Evolutionary conservation across 179 eudicot species (phyloP).

Genomic region (Amaranthus tricolor): DNA sequence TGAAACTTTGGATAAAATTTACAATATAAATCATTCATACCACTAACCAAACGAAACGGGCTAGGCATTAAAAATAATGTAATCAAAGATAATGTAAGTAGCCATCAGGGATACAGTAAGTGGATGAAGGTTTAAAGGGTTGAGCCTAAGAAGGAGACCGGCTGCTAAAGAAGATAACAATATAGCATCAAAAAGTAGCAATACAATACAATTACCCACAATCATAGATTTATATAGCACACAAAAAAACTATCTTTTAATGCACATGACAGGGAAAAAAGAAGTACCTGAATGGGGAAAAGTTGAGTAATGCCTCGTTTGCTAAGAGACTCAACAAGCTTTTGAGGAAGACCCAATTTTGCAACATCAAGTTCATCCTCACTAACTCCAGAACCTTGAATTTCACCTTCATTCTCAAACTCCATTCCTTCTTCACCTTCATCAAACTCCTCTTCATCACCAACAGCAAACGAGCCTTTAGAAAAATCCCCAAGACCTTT

Average conservation of each 20-base stretch:
- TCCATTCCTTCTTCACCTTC: conserved; percentile 27
- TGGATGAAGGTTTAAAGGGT: too few relatives aligned
- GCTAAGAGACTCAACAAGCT: conserved; percentile 59
- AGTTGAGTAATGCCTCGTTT: conserved; percentile 74
- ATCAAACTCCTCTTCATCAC: conserved; percentile 43
- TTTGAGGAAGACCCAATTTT: conserved; percentile 65
- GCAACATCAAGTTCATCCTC: conserved; percentile 59
- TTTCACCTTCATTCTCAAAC: conserved; percentile 20
- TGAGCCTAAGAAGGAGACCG: too few relatives aligned
- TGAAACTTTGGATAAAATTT: too few relatives aligned
- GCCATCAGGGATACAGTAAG: too few relatives aligned
- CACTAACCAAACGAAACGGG: too few relatives aligned
- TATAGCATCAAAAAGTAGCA: background rate
- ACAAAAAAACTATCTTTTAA: background rate
- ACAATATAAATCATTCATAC: background rate
- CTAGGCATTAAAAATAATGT: too few relatives aligned
- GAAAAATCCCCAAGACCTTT: conserved; percentile 57
- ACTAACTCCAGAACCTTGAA: conserved; percentile 23
- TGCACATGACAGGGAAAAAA: background rate
- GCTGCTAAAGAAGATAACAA: background rate
- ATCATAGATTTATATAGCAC: background rate
- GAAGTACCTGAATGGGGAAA: conserved; percentile 81
- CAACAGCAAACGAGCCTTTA: conserved; percentile 29
- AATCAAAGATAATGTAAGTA: too few relatives aligned
- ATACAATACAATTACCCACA: conserved; percentile 2